Evolutionary conservation across 768 basidiomycete species (phyloP).

Genomic region (Termitomyces sp.): DNA sequence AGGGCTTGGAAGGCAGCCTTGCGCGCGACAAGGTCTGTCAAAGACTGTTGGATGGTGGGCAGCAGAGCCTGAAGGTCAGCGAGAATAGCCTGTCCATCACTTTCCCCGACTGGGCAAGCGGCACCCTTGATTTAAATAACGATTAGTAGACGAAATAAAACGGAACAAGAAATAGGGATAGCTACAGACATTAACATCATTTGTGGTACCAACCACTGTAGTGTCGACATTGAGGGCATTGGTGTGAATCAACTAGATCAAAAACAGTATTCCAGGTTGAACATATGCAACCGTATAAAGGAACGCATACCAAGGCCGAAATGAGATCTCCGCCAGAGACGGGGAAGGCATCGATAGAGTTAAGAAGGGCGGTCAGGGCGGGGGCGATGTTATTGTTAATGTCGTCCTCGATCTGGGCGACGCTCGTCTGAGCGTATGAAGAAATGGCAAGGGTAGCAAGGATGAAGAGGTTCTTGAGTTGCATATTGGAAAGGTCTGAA

Average conservation of each 20-base stretch:
- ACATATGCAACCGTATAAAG: neutral
- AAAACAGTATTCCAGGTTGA: neutral
- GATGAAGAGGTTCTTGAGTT: constrained; percentile 22
- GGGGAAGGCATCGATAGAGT: constrained; percentile 26
- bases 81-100: constrained; percentile 23
- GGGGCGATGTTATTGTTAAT: constrained; percentile 19
- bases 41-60: constrained; percentile 22
- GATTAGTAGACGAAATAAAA: neutral
- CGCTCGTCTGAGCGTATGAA: constrained; percentile 19
- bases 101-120: constrained; percentile 18
- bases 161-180: neutral
- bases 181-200: constrained; percentile 21
- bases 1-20: constrained; percentile 22
- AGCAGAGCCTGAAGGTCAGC: constrained; percentile 17
- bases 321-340: constrained; percentile 16
- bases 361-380: constrained; percentile 24
- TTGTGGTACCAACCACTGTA: constrained; percentile 21
- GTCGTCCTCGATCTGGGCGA: constrained; percentile 25
- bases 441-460: constrained; percentile 20
- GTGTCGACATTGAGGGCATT: constrained; percentile 17
- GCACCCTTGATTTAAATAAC: neutral
- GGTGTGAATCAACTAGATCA: constrained; percentile 25
- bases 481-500: constrained; percentile 18
- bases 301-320: constrained; percentile 22
- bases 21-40: constrained; percentile 19